Evolutionary conservation across 2,329 filamentous ascomycete genomes (phyloP), one percentile per base, ranked within the genome.

Genomic region (Ceratocystis papillata): DNA sequence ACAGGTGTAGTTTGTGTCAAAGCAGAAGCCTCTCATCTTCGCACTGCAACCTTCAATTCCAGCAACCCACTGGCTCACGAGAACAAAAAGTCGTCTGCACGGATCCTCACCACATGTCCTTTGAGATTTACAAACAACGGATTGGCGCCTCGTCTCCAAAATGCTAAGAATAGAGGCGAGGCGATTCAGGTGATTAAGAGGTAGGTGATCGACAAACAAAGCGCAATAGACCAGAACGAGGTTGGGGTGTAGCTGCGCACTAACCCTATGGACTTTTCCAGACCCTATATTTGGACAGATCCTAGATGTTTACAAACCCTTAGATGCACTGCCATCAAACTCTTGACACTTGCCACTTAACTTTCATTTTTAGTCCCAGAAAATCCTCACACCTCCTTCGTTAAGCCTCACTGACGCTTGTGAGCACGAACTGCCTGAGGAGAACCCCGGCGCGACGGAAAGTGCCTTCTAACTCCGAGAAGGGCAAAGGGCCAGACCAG

Each of bases 1-100:
- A 53, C 48, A 25, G n/a, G 20, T 20, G n/a, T 4, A 20, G 7
- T 41, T 41, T 41, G 48, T 53, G 48, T 53, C 48, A 53, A 53
- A 20, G 48, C 48, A 53, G 20, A 53, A 53, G 37, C 37, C 37
- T 12, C 37, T 41, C 37, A 12, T 12, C 10, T 41, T 41, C 37
- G 37, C 12, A 41, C 37, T 41, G 37, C 37, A 41, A 41, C 37
- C 37, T 12, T 10, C 37, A 41, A 41, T 41, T 41, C 10, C 37
- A 41, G 37, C 37, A 41, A 41, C 3, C 37, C 37, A 50, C n/a
- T 22, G 22, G 46, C 6, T 50, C 46, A 50, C 37, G n/a, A 50
- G 22, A 50, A 50, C 15, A 50, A n/a, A 50, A 50, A 50, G 46
- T 50, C 46, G 46, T 50, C 6, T 50, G n/a, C 46, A 50, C 46